These are phyloP conservation scores for Neurospora terricola DNA, from an alignment of 495 filamentous ascomycete genomes.

Conservation along the genomic window DNA sequence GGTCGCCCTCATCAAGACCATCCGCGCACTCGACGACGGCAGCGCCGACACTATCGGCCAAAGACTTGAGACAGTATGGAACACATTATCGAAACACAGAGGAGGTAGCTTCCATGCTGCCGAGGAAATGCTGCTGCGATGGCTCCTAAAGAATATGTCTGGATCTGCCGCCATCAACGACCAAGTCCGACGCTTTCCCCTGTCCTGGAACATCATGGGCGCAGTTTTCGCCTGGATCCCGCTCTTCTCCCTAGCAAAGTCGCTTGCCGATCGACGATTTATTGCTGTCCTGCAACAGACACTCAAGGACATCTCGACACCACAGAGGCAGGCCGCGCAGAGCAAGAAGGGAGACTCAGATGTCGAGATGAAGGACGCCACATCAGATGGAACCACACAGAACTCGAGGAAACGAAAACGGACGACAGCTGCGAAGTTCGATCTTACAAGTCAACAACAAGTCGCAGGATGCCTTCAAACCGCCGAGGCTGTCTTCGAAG, in stretches of 20 bases:
- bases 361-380: conserved; percentile 20
- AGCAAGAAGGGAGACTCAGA: conserved; percentile 9
- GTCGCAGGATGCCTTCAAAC: conserved; percentile 25
- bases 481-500: conserved; percentile 28
- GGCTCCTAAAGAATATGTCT: conserved; percentile 40
- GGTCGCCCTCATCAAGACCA: conserved; percentile 15
- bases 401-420: conserved; percentile 30
- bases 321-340: conserved; percentile 5
- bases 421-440: conserved; percentile 12
- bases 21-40: conserved; percentile 30
- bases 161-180: conserved; percentile 30
- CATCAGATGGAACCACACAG: not conserved
- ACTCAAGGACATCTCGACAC: conserved; percentile 30
- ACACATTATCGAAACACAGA: conserved; percentile 18
- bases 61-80: conserved; percentile 30
- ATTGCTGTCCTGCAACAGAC: conserved; percentile 30
- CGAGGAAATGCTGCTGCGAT: conserved; percentile 38
- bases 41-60: conserved; percentile 24
- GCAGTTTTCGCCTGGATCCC: conserved; percentile 32
- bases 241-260: conserved; percentile 34
- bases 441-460: conserved; percentile 22
- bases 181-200: conserved; percentile 33
- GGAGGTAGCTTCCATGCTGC: conserved; percentile 31
- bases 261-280: conserved; percentile 35
- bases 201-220: conserved; percentile 32